Percentiles rank a stretch among this genome's conserved stretches.
Conservation (phyloP, 805 yeast genomes). For the Myxozyma monticola region DNA sequence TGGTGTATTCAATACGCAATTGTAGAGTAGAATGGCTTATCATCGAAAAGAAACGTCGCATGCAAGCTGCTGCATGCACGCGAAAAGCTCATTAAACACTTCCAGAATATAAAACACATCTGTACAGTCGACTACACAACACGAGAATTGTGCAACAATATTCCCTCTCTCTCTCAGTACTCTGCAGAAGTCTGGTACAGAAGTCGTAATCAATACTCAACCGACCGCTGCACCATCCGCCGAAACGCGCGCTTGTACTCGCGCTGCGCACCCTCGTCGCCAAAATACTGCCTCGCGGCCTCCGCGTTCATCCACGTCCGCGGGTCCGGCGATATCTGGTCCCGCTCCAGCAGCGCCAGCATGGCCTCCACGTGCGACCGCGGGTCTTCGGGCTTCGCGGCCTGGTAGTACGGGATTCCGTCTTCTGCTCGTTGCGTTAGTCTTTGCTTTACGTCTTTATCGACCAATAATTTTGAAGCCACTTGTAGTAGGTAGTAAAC, state of each 20-base stretch:
- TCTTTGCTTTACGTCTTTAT: too few relatives aligned
- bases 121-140: too few relatives aligned
- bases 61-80: too few relatives aligned
- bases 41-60: too few relatives aligned
- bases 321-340: constrained; percentile 19
- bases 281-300: constrained; percentile 19
- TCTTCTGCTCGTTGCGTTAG: constrained; percentile 6
- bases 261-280: constrained; percentile 1
- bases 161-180: too few relatives aligned
- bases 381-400: constrained; percentile 10
- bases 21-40: too few relatives aligned
- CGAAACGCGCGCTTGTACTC: constrained; percentile 13
- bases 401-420: constrained; percentile 16
- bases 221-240: constrained; percentile 12
- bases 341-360: constrained; percentile 6
- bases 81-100: too few relatives aligned
- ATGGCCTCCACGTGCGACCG: constrained; percentile 13
- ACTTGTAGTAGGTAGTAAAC: background rate
- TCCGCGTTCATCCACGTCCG: constrained; percentile 22
- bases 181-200: too few relatives aligned
- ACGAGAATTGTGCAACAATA: too few relatives aligned
- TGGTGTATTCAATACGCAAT: too few relatives aligned
- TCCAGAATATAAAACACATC: too few relatives aligned
- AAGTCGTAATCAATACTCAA: constrained; percentile 14
- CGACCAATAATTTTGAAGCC: background rate